Conservation (phyloP, 2,329 filamentous ascomycete species). For the Sporothrix euskadiensis region DNA sequence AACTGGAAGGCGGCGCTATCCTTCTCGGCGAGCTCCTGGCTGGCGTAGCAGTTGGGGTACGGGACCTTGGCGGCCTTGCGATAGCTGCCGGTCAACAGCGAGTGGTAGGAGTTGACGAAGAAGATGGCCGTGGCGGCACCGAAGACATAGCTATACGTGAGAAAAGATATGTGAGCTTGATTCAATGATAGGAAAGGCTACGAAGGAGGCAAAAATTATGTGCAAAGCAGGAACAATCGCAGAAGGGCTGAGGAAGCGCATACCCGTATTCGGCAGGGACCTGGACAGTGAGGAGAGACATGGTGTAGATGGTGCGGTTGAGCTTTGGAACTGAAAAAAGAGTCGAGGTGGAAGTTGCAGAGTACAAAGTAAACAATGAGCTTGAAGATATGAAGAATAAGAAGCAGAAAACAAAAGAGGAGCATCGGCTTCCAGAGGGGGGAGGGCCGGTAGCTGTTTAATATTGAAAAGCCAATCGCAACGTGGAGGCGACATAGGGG, state of each 20-base stretch:
- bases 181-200: neutral
- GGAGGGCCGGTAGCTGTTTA: conserved; percentile 17
- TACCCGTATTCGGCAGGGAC: conserved; percentile 31
- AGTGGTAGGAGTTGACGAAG: conserved; percentile 59
- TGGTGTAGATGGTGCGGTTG: neutral
- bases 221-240: neutral
- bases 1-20: conserved; percentile 57
- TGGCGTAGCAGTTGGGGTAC: conserved; percentile 61
- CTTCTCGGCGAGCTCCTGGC: conserved; percentile 54
- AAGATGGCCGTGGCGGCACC: conserved; percentile 57
- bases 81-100: conserved; percentile 47
- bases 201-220: neutral
- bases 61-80: conserved; percentile 56
- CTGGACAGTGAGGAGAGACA: conserved; percentile 27
- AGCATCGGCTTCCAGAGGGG: conserved; percentile 7
- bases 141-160: conserved; percentile 59
- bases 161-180: conserved; percentile 7
- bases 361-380: neutral
- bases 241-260: neutral
- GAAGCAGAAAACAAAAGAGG: neutral
- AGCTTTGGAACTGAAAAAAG: neutral
- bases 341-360: neutral
- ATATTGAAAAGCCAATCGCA: neutral
- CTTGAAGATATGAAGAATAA: neutral
- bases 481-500: neutral